Percentiles rank a stretch among this genome's conserved stretches.
Evolutionary conservation across 2,329 filamentous ascomycete genomes (phyloP).

Genomic region (Arthrobotrys conoides): DNA sequence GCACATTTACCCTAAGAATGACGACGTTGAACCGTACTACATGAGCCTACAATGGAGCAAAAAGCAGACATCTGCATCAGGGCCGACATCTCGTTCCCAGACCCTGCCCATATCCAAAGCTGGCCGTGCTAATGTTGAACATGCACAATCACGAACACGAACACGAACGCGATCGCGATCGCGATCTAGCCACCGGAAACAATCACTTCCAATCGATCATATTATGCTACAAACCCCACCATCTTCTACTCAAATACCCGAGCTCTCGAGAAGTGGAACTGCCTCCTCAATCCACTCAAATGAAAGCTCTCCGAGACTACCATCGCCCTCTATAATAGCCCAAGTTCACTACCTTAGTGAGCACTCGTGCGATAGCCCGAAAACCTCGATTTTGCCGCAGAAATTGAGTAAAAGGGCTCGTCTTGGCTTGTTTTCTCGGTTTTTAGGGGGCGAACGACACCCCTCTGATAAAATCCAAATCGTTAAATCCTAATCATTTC

Average conservation of each 20-base stretch:
- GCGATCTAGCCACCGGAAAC: conserved; percentile 39
- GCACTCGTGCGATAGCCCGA: conserved; percentile 36
- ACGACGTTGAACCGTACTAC: conserved; percentile 8
- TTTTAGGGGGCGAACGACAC: conserved; percentile 36
- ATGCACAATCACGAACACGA: conserved; percentile 25
- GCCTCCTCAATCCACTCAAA: conserved; percentile 63
- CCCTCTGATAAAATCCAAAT: conserved; percentile 16
- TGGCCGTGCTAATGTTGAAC: conserved; percentile 20
- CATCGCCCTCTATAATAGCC: conserved; percentile 53
- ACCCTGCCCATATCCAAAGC: conserved; percentile 12
- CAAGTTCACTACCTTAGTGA: conserved; percentile 50
- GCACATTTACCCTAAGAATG: background rate
- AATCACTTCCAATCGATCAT: conserved; percentile 35
- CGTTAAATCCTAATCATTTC: background rate
- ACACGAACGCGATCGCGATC: conserved; percentile 34
- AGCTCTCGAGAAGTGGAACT: conserved; percentile 63
- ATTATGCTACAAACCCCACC: conserved; percentile 62
- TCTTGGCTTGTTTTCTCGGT: conserved; percentile 41
- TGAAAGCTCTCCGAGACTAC: conserved; percentile 62
- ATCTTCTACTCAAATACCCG: conserved; percentile 62
- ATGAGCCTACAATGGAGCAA: background rate
- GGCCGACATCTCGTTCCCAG: conserved; percentile 41
- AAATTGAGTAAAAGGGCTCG: conserved; percentile 48
- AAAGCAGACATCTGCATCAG: background rate
- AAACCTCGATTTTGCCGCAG: conserved; percentile 26